Conservation (phyloP, 179 eudicot genomes). For the Silene noctiflora region DNA sequence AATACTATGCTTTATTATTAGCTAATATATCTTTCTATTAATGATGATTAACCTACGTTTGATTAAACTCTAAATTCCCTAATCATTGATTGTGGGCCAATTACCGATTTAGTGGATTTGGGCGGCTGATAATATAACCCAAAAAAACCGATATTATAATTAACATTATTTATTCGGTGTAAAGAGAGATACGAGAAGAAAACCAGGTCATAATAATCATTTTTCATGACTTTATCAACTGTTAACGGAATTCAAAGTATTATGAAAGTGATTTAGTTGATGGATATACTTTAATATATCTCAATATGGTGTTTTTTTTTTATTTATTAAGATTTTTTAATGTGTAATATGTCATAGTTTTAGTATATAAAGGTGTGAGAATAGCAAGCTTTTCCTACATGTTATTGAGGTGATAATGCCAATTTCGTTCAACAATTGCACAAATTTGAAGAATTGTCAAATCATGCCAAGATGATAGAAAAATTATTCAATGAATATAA, state of each 20-base stretch:
- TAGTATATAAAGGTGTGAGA: conserved; percentile 5
- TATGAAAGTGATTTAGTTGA: background rate
- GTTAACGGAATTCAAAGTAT: too few relatives aligned
- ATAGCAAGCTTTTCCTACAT: background rate
- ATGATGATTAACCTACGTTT: background rate
- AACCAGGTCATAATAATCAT: too few relatives aligned
- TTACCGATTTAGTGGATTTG: conserved; percentile 28
- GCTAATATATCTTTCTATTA: background rate
- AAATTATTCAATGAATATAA: background rate
- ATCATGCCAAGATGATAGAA: background rate
- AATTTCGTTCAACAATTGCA: background rate
- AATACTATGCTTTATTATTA: background rate
- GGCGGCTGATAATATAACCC: conserved; percentile 24
- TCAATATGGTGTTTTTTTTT: background rate
- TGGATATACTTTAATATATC: background rate
- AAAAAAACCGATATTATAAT: conserved; percentile 23
- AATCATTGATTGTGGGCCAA: conserved; percentile 29
- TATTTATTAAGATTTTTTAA: background rate
- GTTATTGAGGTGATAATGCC: background rate
- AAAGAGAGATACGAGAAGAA: too few relatives aligned
- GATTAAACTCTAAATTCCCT: conserved; percentile 8
- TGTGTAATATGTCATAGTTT: background rate
- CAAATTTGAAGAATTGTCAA: conserved; percentile 4
- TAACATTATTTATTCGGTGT: background rate
- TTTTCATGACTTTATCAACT: too few relatives aligned